phyloP scores from a whole-genome alignment of 345 rosid species.

The Durio zibethinus region DNA sequence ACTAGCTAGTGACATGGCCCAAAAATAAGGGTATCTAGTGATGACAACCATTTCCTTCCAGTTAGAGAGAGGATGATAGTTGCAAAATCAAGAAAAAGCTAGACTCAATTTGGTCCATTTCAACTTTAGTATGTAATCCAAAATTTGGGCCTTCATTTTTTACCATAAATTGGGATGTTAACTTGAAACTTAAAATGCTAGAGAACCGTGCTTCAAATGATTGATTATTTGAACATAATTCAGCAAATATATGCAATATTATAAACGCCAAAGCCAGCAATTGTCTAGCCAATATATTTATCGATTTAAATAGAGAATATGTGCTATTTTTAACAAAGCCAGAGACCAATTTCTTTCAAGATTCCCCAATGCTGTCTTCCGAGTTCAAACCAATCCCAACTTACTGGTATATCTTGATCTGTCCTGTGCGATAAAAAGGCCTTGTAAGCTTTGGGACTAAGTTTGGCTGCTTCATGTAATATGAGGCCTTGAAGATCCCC shows the following conservation, averaged over 20 bases:
- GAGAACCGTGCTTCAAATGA: not conserved
- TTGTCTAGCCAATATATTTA: not conserved
- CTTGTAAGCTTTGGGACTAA: conserved; percentile 49
- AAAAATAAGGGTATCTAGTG: not conserved
- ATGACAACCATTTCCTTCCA: not conserved
- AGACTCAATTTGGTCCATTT: not conserved
- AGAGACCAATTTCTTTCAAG: not conserved
- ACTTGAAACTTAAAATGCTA: not conserved
- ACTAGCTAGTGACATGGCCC: not conserved
- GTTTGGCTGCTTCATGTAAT: conserved; percentile 48
- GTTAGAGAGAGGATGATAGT: not conserved
- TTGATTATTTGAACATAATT: not conserved
- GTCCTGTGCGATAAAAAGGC: conserved; percentile 55
- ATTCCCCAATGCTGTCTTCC: not conserved
- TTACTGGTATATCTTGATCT: conserved; percentile 73
- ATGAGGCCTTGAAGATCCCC: conserved; percentile 85
- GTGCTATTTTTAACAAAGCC: not conserved
- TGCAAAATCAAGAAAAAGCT: not conserved
- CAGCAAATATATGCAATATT: not conserved
- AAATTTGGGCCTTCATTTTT: not conserved
- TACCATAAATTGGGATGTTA: not conserved
- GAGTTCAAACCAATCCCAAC: conserved; percentile 17
- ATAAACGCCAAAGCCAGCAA: not conserved
- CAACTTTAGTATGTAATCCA: not conserved
- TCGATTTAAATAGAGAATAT: not conserved